A percentile compares a stretch with the other conserved stretches of the same genome.
These are phyloP conservation scores for Biancaea sappan DNA, from an alignment of 306 rosid genomes.

Conservation along the genomic window DNA sequence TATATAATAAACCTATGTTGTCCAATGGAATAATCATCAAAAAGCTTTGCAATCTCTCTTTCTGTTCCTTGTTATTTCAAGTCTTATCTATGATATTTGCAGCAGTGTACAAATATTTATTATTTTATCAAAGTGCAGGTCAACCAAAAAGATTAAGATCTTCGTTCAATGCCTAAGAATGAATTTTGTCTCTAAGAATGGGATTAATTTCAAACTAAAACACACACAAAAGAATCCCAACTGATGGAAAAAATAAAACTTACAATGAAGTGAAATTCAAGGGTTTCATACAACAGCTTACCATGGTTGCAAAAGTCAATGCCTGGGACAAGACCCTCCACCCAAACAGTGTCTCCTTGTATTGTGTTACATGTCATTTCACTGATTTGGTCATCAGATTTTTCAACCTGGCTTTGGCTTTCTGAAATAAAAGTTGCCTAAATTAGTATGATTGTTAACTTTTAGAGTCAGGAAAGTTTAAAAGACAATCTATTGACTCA, in stretches of 20 bases:
- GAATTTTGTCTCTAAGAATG: neutral
- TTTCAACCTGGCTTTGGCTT: constrained; percentile 44
- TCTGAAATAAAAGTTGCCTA: constrained; percentile 45
- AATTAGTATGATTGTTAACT: constrained; percentile 14
- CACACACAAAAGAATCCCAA: constrained; percentile 22
- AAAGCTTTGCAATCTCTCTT: too few relatives aligned
- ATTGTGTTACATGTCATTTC: constrained; percentile 41
- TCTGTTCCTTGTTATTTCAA: too few relatives aligned
- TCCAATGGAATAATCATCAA: too few relatives aligned
- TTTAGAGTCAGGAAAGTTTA: constrained; percentile 26
- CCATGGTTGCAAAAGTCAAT: constrained; percentile 98
- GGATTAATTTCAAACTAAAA: too few relatives aligned
- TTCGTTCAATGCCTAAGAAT: neutral
- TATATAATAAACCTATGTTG: too few relatives aligned
- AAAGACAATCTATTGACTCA: constrained; percentile 18
- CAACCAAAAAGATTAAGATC: neutral
- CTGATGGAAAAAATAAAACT: constrained; percentile 28
- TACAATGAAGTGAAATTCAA: constrained; percentile 27
- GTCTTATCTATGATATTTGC: neutral
- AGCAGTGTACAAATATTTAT: neutral
- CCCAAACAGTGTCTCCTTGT: constrained; percentile 74
- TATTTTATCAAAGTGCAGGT: too few relatives aligned
- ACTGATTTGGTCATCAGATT: constrained; percentile 43
- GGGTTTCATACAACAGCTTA: constrained; percentile 38
- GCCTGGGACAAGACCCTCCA: constrained; percentile 98